These are phyloP conservation scores for Pezicula neosporulosa DNA, from an alignment of 2,329 filamentous ascomycete genomes.

Conservation along the genomic window DNA sequence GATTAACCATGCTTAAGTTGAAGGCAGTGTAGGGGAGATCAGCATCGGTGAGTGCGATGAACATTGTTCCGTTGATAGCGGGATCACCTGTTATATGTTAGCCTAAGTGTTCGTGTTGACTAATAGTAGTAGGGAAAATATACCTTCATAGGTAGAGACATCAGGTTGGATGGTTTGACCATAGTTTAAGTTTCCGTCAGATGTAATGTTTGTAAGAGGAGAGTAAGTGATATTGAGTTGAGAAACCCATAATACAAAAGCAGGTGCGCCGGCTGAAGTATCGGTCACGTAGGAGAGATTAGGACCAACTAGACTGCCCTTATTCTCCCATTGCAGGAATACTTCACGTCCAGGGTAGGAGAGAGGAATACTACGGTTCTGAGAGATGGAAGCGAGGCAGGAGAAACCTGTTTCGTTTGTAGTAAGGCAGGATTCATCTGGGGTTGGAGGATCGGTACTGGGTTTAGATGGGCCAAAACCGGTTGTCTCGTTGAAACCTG, in stretches of 20 bases:
- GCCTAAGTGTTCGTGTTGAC: too few species aligned
- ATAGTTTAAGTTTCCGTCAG: constrained; percentile 29
- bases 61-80: constrained; percentile 74
- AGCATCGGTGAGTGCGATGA: constrained; percentile 69
- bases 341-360: constrained; percentile 73
- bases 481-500: constrained; percentile 59
- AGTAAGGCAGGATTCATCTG: constrained; percentile 52
- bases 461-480: constrained; percentile 43
- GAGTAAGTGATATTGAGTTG: constrained; percentile 76
- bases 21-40: constrained; percentile 71
- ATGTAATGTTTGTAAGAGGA: constrained; percentile 48
- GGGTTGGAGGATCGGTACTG: constrained; percentile 30
- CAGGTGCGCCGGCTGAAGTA: constrained; percentile 53
- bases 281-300: constrained; percentile 78
- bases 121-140: constrained; percentile 30
- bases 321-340: constrained; percentile 68
- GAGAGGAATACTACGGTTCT: constrained; percentile 68
- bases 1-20: constrained; percentile 71
- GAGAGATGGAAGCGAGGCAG: constrained; percentile 62
- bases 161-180: constrained; percentile 66
- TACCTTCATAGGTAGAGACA: constrained; percentile 60
- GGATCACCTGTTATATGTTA: too few species aligned
- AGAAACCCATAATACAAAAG: constrained; percentile 71
- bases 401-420: constrained; percentile 48
- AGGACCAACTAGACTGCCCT: constrained; percentile 67